A percentile compares a stretch with the other conserved stretches of the same genome.
phyloP scores from a whole-genome alignment of 2,329 filamentous ascomycete species.

The Aspergillus ochraceoroseus region DNA sequence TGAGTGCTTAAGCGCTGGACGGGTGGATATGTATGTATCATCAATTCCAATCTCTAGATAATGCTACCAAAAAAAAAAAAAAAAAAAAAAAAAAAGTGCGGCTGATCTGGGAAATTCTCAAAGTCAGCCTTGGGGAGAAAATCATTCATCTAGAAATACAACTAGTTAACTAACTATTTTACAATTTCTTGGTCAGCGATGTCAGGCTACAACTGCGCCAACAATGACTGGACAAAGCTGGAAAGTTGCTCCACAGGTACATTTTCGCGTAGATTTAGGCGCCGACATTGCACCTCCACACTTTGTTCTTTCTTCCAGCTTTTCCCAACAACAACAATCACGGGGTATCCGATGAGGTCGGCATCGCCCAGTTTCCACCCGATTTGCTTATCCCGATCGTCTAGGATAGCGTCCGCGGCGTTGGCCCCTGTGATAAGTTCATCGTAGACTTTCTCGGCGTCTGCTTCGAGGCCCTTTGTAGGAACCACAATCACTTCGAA shows the following conservation, averaged over 20 bases:
- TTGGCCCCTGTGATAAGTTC: constrained; percentile 39
- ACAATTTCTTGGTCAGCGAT: background rate
- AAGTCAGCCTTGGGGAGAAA: constrained; percentile 1
- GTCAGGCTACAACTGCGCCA: constrained; percentile 47
- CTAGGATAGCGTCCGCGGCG: constrained; percentile 62
- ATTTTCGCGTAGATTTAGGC: constrained; percentile 56
- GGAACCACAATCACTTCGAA: constrained; percentile 69
- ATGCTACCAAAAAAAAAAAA: too few species aligned
- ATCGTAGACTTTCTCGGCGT: constrained; percentile 60
- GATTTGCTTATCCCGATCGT: constrained; percentile 65
- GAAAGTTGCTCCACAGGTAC: constrained; percentile 52
- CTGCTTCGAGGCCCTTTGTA: constrained; percentile 46
- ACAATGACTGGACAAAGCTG: constrained; percentile 45
- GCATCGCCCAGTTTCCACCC: constrained; percentile 88
- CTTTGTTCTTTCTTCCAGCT: constrained; percentile 55
- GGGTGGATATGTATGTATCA: too few species aligned
- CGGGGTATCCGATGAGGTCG: constrained; percentile 80
- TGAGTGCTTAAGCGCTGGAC: too few species aligned
- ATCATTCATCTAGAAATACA: background rate
- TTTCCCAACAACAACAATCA: constrained; percentile 73
- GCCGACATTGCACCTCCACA: constrained; percentile 77
- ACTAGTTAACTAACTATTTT: background rate
- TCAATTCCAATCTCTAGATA: too few species aligned
- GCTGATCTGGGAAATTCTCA: background rate
- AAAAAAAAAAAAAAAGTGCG: too few species aligned